Evolutionary conservation across 305 asterid genomes (phyloP), one percentile per base, ranked within the genome.

Genomic region (Rubia peregrina): DNA sequence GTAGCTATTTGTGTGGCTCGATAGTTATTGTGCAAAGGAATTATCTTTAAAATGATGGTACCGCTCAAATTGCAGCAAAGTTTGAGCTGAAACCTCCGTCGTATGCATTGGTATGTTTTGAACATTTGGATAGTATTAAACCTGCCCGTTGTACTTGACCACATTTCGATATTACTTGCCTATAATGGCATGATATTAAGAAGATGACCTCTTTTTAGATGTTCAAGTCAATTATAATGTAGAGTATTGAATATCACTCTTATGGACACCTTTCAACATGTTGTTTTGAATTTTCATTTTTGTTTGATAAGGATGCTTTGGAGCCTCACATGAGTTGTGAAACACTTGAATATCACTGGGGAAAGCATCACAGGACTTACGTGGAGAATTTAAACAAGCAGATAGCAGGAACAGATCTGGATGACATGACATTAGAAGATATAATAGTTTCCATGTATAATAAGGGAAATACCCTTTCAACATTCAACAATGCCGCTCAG

Each of bases 401-500:
- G 79, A 89, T 94, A 64, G 88, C 74, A 22, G 96, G 95, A 36
- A 89, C 98, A 8, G 93, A 89, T 61, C 86, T 91, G 38, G 96
- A 94, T 68, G 83, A 75, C 14, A 78, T 81, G 88, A 59, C 86
- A 0, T 74, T 94, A 76, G 96, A 91, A 65, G 89, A 91, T 74
- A 78, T 94, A 49, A 71, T 91, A 74, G 79, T 87, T 53, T 71
- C 68, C 67, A 82, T 96, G 4, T 87, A 91, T 73, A 94, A 94
- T 87, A 88, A 87, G 71, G 98, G 96, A 42, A 85, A 89, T 81
- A 75, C 86, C 79, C 96, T 82, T 76, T 96, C 99, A 22, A 83
- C 95, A 65, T 91, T 94, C 86, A 94, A 89, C 85, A 89, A 91
- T 80, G 99, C 99, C 56, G 99, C 98, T 46, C 99, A 94, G 96